phyloP scores from a whole-genome alignment of 2,329 filamentous ascomycete genomes.

The Endoconidiophora polonica region DNA sequence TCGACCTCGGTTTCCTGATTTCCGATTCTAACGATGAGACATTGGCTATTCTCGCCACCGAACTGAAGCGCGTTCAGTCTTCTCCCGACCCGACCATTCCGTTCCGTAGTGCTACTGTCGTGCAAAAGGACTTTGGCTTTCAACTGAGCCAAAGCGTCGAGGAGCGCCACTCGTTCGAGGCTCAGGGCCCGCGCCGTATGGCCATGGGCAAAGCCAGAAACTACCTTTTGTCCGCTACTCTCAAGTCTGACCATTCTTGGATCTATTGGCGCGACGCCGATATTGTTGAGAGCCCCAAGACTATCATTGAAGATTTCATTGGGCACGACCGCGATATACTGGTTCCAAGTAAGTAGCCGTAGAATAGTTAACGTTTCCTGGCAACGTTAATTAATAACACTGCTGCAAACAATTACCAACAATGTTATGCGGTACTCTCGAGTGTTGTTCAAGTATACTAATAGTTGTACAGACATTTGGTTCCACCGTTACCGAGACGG shows the following conservation, averaged over 20 bases:
- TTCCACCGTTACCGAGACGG: conserved; percentile 73
- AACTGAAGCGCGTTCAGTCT: conserved; percentile 77
- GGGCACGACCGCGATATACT: conserved; percentile 85
- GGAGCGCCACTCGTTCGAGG: conserved; percentile 69
- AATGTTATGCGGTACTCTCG: neutral
- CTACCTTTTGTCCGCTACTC: conserved; percentile 65
- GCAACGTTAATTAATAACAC: neutral
- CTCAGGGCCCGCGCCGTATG: conserved; percentile 79
- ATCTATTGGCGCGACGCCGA: conserved; percentile 98
- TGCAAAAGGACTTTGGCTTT: conserved; percentile 82
- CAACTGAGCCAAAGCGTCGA: conserved; percentile 61
- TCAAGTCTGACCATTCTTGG: conserved; percentile 94
- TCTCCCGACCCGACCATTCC: conserved; percentile 55
- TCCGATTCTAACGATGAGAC: conserved; percentile 88
- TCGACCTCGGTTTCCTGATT: conserved; percentile 88
- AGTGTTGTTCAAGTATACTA: neutral
- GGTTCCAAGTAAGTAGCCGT: conserved; percentile 63
- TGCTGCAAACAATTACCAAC: neutral
- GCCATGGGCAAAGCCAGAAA: conserved; percentile 82
- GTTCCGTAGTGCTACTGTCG: conserved; percentile 69
- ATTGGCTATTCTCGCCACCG: conserved; percentile 64
- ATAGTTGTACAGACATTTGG: conserved; percentile 59
- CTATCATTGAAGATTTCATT: conserved; percentile 87
- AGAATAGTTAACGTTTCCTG: neutral
- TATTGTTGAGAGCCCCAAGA: conserved; percentile 74